Percentiles rank a stretch among this genome's conserved stretches.
Conservation (phyloP, 2,329 filamentous ascomycete species). For the Aphanocladium album region DNA sequence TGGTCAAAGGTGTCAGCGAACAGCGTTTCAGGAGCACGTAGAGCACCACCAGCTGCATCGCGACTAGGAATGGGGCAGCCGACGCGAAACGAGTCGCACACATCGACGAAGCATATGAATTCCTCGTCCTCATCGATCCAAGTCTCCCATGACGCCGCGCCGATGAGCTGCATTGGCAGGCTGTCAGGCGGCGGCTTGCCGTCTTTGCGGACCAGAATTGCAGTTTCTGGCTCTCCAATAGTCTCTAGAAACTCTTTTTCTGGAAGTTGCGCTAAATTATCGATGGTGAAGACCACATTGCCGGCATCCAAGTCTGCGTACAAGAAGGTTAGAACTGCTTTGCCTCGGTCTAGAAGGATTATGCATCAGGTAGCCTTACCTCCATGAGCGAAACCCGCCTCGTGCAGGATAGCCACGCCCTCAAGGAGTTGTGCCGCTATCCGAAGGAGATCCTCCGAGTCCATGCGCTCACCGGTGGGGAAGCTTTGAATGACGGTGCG, state of each 20-base stretch:
- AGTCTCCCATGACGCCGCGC: not conserved
- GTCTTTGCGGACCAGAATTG: not conserved
- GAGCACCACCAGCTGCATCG: no score
- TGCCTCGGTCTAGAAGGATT: no score
- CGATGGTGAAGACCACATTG: not conserved
- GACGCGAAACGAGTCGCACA: constrained; percentile 18
- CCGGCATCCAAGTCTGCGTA: not conserved
- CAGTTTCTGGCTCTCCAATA: not conserved
- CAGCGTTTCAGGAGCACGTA: constrained; percentile 20
- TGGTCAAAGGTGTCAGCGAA: constrained; percentile 21
- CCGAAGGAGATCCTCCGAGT: constrained; percentile 20
- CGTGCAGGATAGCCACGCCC: constrained; percentile 24
- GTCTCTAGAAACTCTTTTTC: not conserved
- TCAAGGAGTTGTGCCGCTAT: constrained; percentile 25
- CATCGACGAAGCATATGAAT: constrained; percentile 23
- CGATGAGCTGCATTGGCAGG: not conserved
- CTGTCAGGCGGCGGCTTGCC: not conserved
- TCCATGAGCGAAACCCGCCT: constrained; percentile 25
- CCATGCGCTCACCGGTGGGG: constrained; percentile 18
- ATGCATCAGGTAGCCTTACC: constrained; percentile 23
- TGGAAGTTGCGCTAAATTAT: not conserved
- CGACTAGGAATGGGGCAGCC: not conserved
- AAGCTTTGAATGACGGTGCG: constrained; percentile 22
- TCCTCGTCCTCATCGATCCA: constrained; percentile 22
- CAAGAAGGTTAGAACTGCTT: no score